phyloP scores from a whole-genome alignment of 2,329 filamentous ascomycete genomes.

The Leptographium procerum region DNA sequence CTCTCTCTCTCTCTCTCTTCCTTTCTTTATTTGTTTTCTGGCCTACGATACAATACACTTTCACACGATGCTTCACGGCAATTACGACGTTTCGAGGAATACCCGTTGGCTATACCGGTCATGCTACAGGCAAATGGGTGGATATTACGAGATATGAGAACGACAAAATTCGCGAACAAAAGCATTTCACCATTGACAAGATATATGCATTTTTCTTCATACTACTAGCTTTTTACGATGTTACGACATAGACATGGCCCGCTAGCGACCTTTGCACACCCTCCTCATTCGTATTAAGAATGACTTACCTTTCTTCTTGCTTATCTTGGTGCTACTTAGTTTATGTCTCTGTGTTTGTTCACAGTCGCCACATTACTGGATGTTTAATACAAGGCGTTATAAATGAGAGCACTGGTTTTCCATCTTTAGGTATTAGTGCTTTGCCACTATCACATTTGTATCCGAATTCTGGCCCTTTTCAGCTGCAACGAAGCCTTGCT shows the following conservation, averaged over 20 bases:
- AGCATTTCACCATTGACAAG: background rate
- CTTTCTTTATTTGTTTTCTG: background rate
- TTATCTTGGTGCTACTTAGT: background rate
- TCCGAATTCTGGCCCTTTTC: background rate
- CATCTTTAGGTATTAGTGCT: too few species aligned
- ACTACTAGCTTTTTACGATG: slow-evolving; percentile 8
- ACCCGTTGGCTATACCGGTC: slow-evolving; percentile 12
- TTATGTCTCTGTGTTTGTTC: background rate
- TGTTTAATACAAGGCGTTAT: too few species aligned
- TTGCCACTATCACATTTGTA: background rate
- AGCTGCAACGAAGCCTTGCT: background rate
- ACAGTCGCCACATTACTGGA: too few species aligned
- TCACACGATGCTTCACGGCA: slow-evolving; percentile 24
- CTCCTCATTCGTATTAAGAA: background rate
- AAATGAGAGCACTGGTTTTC: too few species aligned
- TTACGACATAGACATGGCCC: slow-evolving; percentile 8
- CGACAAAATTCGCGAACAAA: slow-evolving; percentile 2
- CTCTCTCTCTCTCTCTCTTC: background rate
- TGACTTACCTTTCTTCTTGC: background rate
- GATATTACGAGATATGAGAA: slow-evolving; percentile 1
- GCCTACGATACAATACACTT: slow-evolving; percentile 17
- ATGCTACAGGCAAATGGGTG: background rate
- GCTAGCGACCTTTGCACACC: background rate
- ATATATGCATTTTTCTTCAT: slow-evolving; percentile 6
- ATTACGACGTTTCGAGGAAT: slow-evolving; percentile 12